Evolutionary conservation across 345 rosid genomes (phyloP).

Genomic region (rapeseed (Brassica napus)): DNA sequence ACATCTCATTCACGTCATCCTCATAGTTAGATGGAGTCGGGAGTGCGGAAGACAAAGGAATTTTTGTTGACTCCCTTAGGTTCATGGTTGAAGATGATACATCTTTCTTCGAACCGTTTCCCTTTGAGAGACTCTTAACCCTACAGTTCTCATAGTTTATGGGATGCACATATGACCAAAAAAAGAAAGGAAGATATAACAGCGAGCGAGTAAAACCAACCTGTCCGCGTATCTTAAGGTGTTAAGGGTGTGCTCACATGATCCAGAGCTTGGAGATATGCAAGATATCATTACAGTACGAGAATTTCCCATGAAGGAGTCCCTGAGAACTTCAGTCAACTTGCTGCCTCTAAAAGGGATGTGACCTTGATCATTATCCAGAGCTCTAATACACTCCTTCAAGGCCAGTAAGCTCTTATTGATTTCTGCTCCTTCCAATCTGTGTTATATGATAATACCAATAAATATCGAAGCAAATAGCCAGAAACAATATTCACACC

Average conservation of each 20-base stretch:
- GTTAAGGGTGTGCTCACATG: slow-evolving; percentile 97
- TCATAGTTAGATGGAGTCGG: slow-evolving; percentile 61
- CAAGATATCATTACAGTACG: slow-evolving; percentile 98
- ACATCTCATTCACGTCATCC: slow-evolving; percentile 68
- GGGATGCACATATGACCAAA: slow-evolving; percentile 13
- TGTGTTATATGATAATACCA: slow-evolving; percentile 37
- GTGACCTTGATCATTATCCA: slow-evolving; percentile 98
- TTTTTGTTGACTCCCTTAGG: slow-evolving; percentile 70
- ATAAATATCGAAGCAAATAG: slow-evolving; percentile 6
- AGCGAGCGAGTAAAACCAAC: slow-evolving; percentile 39
- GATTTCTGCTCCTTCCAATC: slow-evolving; percentile 99
- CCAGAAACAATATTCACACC: slow-evolving; percentile 16
- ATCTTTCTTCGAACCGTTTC: slow-evolving; percentile 82
- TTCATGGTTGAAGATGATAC: slow-evolving; percentile 64
- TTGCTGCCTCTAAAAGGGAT: slow-evolving; percentile 99
- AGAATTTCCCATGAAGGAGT: slow-evolving; percentile 95
- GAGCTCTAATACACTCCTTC: slow-evolving; percentile 98
- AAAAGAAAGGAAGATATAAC: background rate
- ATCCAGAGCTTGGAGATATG: slow-evolving; percentile 97
- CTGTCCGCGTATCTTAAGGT: slow-evolving; percentile 99
- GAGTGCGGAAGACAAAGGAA: slow-evolving; percentile 64
- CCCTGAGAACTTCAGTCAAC: slow-evolving; percentile 96
- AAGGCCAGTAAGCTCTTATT: slow-evolving; percentile 95
- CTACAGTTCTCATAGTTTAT: slow-evolving; percentile 46
- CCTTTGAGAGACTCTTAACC: slow-evolving; percentile 97